Conservation (phyloP, 306 rosid genomes). For the Canavalia ensiformis region DNA sequence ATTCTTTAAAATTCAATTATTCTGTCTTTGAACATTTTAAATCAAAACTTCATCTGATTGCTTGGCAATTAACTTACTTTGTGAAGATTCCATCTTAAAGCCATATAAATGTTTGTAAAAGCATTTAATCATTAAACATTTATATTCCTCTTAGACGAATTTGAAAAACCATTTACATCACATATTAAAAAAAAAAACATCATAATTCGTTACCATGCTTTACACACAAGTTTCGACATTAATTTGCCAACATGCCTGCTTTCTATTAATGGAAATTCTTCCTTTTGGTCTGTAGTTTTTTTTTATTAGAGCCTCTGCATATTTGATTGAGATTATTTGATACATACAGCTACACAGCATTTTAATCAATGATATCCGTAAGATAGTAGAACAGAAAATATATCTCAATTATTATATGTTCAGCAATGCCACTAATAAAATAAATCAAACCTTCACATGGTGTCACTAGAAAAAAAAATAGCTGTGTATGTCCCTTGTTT, state of each 20-base stretch:
- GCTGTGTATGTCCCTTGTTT: neutral
- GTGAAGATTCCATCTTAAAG: neutral
- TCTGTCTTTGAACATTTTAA: neutral
- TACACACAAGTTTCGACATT: neutral
- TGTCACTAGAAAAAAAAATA: neutral
- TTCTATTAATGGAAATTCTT: neutral
- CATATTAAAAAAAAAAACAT: neutral
- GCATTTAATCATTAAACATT: conserved; percentile 17
- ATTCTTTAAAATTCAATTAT: neutral
- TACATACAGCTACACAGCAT: conserved; percentile 22
- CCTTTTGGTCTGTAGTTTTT: neutral
- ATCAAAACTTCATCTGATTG: neutral
- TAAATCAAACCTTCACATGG: conserved; percentile 23
- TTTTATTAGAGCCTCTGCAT: neutral
- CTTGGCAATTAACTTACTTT: neutral
- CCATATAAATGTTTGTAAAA: neutral
- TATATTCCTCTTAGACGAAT: neutral
- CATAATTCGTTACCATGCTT: conserved; percentile 30
- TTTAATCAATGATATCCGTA: neutral
- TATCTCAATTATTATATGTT: neutral
- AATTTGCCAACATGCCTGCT: conserved; percentile 6
- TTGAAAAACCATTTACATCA: conserved; percentile 21
- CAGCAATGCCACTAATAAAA: too few relatives aligned
- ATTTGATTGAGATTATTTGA: conserved; percentile 7
- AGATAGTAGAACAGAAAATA: neutral